Base-by-base conservation (phyloP, 1,284 basidiomycete species). In the Ceratobasidium sp. region DNA sequence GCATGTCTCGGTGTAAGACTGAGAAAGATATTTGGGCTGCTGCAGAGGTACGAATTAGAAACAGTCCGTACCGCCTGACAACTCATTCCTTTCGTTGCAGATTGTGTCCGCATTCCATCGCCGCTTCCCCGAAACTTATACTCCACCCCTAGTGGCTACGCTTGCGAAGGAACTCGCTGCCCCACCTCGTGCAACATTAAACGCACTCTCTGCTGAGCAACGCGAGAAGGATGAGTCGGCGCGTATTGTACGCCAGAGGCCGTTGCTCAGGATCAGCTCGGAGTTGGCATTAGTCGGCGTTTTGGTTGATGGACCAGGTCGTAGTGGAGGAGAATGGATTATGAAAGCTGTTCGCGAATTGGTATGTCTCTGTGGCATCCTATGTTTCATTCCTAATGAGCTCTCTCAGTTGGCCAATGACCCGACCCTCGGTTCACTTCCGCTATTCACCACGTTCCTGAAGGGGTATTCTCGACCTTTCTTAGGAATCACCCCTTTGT, bases 1-100 rank as follows among this genome's bases (percentile, higher is more conserved):
- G 98, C 1, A 85, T 97, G 47, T 81, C 83, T 11, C 88, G 91
- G 75, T 96, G 95, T 81, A 96, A 91, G 84, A 93, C 87, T 0
- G 93, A 95, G 77, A 92, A 91, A 77, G 96, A 99, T 80, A 87
- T 95, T 28, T 93, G 95, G 86, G 92, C 91, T 72, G 95, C 95
- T 6, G 92, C 95, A 16, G 96, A 98, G 85, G 95, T 96, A 76
- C 77, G 87, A 80, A 18, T 71, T 46, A 26, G 26, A 58, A 61
- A 28, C 38, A 38, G 32, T 35, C 32, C 28, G 43, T 70, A 32
- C 70, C 35, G n/a, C 70, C 52, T 23, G 28, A 54, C 57, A 32
- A 21, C 52, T 58, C 32, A 74, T 74, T 58, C 77, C 41, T 62
- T 57, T 47, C 38, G 18, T 46, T 73, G 23, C 79, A 98, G 94